Base-by-base conservation (phyloP, 2,329 filamentous ascomycete genomes). In the Cladosporium austrohemisphaericum region DNA sequence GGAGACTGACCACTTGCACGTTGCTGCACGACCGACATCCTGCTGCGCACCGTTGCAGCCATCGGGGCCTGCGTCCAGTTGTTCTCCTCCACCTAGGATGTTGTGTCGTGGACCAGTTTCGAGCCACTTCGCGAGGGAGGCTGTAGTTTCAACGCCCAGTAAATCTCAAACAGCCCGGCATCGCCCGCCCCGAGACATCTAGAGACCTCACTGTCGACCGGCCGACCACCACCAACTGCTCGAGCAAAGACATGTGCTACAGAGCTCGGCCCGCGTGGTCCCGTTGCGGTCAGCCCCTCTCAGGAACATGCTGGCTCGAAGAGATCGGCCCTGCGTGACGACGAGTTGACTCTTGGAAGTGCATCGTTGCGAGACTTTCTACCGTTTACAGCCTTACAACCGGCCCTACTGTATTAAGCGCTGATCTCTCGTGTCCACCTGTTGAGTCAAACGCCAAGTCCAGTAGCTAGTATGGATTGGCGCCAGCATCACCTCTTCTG, bases 301-400 rank as follows among this genome's bases (percentile, higher is more conserved):
- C 41, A 45, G 23, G 41, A 35, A 35, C 25, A 38, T 47, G 44
- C 18, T 37, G 23, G 16, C 14, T 29, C 44, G 33, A 29, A 38
- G 44, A 47, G 44, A 47, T 47, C 44, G 44, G 18, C 44, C 44
- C 22, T 47, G 44, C 44, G 44, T 47, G 44, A 38, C 44, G 33
- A 47, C 33, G 23, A 22, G 9, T 11, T 38, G 29, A 18, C 44
- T 37, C 18, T 20, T 20, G 32, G 33, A 13, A 26, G 5, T 38
- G 33, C 44, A 28, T 37, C 16, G 33, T 20, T 38, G 44, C 33
- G 29, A 47, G 44, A 47, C 33, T 20, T 47, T 23, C 26, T 22
- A 29, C 33, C 44, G 32, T 38, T 18, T 28, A 18, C 16, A 35
- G 18, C 44, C 44, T 38, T 29, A 36, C 44, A 31, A 38, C 44